Conservation (phyloP, 176 grass and related monocot genomes). For the Poa pratensis region DNA sequence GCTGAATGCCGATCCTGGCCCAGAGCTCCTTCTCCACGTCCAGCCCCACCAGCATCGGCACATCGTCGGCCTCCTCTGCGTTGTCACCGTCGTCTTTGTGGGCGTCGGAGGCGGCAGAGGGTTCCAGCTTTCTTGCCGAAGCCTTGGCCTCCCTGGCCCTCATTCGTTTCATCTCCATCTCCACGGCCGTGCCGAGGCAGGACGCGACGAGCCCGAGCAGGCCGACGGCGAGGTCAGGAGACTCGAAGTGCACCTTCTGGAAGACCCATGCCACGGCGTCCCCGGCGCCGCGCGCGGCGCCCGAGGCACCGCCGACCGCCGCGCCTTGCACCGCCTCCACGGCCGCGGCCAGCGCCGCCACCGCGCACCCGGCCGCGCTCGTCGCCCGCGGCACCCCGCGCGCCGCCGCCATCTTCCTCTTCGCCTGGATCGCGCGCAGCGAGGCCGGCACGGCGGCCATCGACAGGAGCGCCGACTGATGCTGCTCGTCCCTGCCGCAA, state of each 20-base stretch:
- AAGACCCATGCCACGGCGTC: slow-evolving; percentile 57
- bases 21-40: slow-evolving; percentile 57
- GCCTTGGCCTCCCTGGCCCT: slow-evolving; percentile 17
- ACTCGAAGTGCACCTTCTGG: slow-evolving; percentile 57
- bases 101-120: neutral
- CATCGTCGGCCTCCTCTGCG: slow-evolving; percentile 19
- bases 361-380: slow-evolving; percentile 51
- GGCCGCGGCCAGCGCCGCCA: slow-evolving; percentile 50
- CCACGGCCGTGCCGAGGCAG: slow-evolving; percentile 45
- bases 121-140: neutral
- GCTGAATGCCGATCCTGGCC: slow-evolving; percentile 67
- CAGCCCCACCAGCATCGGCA: slow-evolving; percentile 36
- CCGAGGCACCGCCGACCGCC: slow-evolving; percentile 42
- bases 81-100: neutral
- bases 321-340: slow-evolving; percentile 49
- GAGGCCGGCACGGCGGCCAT: slow-evolving; percentile 51
- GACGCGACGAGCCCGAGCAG: slow-evolving; percentile 49
- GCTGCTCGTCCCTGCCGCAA: slow-evolving; percentile 33
- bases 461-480: slow-evolving; percentile 11
- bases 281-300: slow-evolving; percentile 47
- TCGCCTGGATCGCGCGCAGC: slow-evolving; percentile 49
- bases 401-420: slow-evolving; percentile 48
- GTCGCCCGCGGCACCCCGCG: slow-evolving; percentile 48
- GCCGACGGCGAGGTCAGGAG: slow-evolving; percentile 53
- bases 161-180: slow-evolving; percentile 37